Conservation (phyloP, 169 alveolate genomes). For the Plasmodium gaboni region DNA sequence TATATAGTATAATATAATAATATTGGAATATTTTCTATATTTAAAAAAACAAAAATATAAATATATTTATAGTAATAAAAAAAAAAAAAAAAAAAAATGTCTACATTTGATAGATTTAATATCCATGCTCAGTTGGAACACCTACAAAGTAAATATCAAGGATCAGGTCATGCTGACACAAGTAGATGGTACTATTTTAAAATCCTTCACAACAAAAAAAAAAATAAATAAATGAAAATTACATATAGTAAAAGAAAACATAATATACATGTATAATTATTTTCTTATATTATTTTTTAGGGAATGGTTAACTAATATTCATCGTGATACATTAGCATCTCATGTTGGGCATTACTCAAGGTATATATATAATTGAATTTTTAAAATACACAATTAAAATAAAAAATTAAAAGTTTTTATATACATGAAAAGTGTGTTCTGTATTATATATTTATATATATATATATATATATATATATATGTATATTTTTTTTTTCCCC, state of each 20-base stretch:
- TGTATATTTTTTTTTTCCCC: neutral
- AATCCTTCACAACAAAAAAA: neutral
- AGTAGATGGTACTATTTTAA: conserved; percentile 90
- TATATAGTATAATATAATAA: neutral
- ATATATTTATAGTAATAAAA: neutral
- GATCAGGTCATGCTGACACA: conserved; percentile 95
- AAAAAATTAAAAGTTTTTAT: too few species aligned
- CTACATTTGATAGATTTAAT: conserved; percentile 89
- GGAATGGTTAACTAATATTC: conserved; percentile 94
- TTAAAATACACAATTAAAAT: neutral
- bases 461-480: neutral
- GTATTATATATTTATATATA: neutral
- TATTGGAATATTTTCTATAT: neutral
- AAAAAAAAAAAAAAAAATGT: conserved; percentile 78
- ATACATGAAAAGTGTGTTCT: too few species aligned
- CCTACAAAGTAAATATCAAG: conserved; percentile 95
- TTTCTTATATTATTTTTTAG: conserved; percentile 77
- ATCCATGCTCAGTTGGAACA: conserved; percentile 95
- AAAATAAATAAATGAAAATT: neutral
- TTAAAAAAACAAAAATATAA: conserved; percentile 3
- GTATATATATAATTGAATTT: conserved; percentile 29
- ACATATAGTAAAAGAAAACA: neutral
- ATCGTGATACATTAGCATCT: conserved; percentile 94
- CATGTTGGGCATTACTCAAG: conserved; percentile 94
- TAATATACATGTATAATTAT: neutral